Conservation (phyloP, 192 early-diverging fungal genomes). For the Fimicolochytrium jonesii region DNA sequence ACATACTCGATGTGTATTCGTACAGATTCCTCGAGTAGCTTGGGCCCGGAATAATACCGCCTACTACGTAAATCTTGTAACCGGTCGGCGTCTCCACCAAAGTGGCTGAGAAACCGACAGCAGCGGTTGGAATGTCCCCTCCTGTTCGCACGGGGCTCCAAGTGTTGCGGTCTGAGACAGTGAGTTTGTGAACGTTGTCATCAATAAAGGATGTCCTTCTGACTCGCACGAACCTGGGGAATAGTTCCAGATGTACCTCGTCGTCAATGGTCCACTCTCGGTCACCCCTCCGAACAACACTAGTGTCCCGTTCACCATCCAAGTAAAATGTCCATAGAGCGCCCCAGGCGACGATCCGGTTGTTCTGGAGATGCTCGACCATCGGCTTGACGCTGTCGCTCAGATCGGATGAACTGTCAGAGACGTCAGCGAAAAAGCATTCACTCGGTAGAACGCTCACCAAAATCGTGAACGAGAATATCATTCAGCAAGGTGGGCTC, state of each 20-base stretch:
- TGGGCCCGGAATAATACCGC: neutral
- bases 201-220: too few relatives aligned
- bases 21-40: neutral
- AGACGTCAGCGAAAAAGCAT: too few relatives aligned
- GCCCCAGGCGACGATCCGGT: neutral
- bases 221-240: too few relatives aligned
- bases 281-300: slow-evolving; percentile 28
- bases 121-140: neutral
- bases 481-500: slow-evolving; percentile 12
- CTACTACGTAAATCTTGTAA: slow-evolving; percentile 23
- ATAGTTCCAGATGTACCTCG: too few relatives aligned
- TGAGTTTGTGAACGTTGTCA: too few relatives aligned
- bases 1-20: slow-evolving; percentile 10
- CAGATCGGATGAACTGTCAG: too few relatives aligned
- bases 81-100: neutral
- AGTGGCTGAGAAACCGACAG: neutral
- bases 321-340: slow-evolving; percentile 24
- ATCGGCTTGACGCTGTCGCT: too few relatives aligned
- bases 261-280: too few relatives aligned
- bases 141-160: too few relatives aligned
- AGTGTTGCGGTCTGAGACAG: too few relatives aligned
- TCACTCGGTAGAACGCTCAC: too few relatives aligned
- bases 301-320: slow-evolving; percentile 21
- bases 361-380: too few relatives aligned
- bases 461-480: slow-evolving; percentile 19